Base-by-base conservation (phyloP, 139 green algal genomes). In the Desmodesmus armatus region DNA sequence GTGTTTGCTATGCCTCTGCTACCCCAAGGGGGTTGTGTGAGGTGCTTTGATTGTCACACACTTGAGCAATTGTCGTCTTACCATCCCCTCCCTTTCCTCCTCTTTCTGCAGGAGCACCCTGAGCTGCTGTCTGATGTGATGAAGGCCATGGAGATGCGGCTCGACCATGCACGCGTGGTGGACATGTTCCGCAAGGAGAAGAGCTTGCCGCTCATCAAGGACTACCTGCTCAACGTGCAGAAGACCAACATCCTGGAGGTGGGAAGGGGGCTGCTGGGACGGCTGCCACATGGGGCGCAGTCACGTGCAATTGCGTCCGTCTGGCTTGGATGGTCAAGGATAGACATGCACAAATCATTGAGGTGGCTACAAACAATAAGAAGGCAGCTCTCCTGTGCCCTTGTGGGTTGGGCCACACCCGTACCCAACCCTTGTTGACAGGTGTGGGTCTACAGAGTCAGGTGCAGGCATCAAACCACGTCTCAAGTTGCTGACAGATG, bases 41-140 rank as follows among this genome's bases (percentile, higher is more conserved):
- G n/a, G n/a, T n/a, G n/a, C n/a, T n/a, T n/a, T n/a, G n/a, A n/a
- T n/a, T n/a, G n/a, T n/a, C n/a, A n/a, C n/a, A n/a, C n/a, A n/a
- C n/a, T n/a, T n/a, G n/a, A n/a, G n/a, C n/a, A n/a, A n/a, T n/a
- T n/a, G n/a, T n/a, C n/a, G n/a, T n/a, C n/a, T n/a, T n/a, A n/a
- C n/a, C n/a, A n/a, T n/a, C n/a, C n/a, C n/a, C n/a, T n/a, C n/a
- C n/a, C n/a, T n/a, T n/a, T n/a, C n/a, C n/a, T n/a, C n/a, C n/a
- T n/a, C n/a, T n/a, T n/a, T 4, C 47, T 75, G 41, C 80, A 86
- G 43, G 93, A 98, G 91, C 97, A 99, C 92, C 97, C 97, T 0
- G 94, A 98, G 82, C 93, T 99, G 83, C 92, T 99, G 58, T 94
- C 93, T 74, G 97, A 99, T 90, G 91, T 99, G 66, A 92, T 99